These are phyloP conservation scores for Fusarium sp. DNA, from an alignment of 2,329 filamentous ascomycete species.

Conservation along the genomic window DNA sequence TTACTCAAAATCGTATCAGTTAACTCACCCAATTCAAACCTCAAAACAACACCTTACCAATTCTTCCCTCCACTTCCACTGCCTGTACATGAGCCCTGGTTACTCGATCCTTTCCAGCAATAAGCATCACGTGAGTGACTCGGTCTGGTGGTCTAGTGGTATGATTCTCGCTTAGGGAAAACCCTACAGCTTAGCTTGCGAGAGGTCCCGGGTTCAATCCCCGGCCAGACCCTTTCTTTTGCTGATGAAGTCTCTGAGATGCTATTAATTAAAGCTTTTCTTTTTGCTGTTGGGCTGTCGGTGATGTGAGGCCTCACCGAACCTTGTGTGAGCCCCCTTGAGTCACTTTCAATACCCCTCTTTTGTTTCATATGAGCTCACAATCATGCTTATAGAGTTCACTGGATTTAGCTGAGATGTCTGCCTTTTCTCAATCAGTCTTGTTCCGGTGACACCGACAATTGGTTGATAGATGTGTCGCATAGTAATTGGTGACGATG, in stretches of 20 bases:
- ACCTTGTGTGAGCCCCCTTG: background rate
- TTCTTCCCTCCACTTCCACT: fast-evolving
- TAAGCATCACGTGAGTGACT: constrained; percentile 17
- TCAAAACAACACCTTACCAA: background rate
- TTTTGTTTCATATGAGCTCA: background rate
- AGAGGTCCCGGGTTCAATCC: constrained; percentile 60
- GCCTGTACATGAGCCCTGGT: background rate
- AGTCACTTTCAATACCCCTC: background rate
- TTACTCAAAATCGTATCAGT: fast-evolving
- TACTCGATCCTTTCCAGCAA: fast-evolving
- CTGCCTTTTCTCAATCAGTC: background rate
- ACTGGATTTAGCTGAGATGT: background rate
- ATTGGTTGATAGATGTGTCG: background rate
- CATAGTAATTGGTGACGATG: background rate
- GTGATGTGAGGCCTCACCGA: background rate
- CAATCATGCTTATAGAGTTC: too few species aligned
- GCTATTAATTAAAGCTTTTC: background rate
- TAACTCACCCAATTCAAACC: background rate
- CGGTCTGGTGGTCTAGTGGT: constrained; percentile 71
- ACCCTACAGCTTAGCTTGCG: constrained; percentile 52
- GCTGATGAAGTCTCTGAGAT: background rate
- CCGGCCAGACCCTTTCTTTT: constrained; percentile 51
- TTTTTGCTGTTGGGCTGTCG: background rate
- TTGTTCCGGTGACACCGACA: background rate
- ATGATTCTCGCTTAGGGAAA: constrained; percentile 76